Evolutionary conservation across 768 basidiomycete genomes (phyloP), one percentile per base, ranked within the genome.

Genomic region (Boletus tylopilopsis): DNA sequence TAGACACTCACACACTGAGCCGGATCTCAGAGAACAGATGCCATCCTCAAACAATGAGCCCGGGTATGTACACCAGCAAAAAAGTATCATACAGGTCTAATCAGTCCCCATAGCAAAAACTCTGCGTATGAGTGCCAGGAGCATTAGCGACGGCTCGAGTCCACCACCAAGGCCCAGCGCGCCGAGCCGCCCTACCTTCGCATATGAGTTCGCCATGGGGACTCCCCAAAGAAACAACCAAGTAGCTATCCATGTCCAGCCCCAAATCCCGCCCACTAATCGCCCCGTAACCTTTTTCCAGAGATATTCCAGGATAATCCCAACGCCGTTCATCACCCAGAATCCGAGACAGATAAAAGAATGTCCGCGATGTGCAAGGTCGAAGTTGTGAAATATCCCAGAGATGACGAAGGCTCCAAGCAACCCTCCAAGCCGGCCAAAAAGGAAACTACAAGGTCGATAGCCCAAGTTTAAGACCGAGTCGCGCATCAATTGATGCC

Each of bases 401-500:
- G 85, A 87, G 4, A 76, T 54, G 4, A 78, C 38, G 61, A 87
- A 88, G 5, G 74, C 76, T 2, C 83, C 82, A 0, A 87, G 36
- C 0, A 85, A 64, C 2, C 70, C 71, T 1, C 79, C 82, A 0
- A 62, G 47, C 12, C 76, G 73, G 5, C 85, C 83, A 27, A 78
- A 64, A 6, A 82, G 24, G 39, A 58, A 55, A 7, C 57, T 54
- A 8, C 78, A 56, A 0, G 81, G 81, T 19, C 64, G 67, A 2
- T 67, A 71, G 3, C 83, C 84, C 22, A 79, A 56, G 1, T 64
- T 61, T 43, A 83, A 61, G 52, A 87, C 80, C 27, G 71, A 59
- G 42, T 80, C 73, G 4, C 84, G 75, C 62, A 86, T 80, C 15
- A 81, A 49, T 50, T 85, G 84, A 57, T 88, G 86, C 85, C 85